phyloP scores from a whole-genome alignment of 495 filamentous ascomycete species.

The Ramalina intermedia region DNA sequence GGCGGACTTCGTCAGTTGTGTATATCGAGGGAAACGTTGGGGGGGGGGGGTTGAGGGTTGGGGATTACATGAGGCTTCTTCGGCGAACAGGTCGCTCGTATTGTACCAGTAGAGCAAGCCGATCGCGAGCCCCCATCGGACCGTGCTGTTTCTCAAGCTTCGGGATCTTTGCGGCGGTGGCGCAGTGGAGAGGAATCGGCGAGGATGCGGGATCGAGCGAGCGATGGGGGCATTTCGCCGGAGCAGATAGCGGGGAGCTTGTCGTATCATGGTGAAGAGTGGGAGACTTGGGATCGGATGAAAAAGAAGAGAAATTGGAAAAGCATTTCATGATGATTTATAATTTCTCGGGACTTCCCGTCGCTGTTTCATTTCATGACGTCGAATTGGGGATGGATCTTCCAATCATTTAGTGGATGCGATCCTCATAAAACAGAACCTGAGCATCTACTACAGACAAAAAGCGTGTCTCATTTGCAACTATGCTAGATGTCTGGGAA shows the following conservation, averaged over 20 bases:
- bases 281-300: background rate
- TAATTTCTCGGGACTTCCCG: background rate
- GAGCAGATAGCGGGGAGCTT: constrained; percentile 7
- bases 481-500: constrained; percentile 17
- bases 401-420: background rate
- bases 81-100: constrained; percentile 72
- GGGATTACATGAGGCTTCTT: constrained; percentile 59
- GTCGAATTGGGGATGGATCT: background rate
- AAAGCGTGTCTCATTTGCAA: background rate
- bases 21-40: background rate
- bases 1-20: background rate
- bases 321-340: too few relatives aligned
- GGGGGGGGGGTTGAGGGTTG: background rate
- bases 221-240: background rate
- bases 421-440: background rate
- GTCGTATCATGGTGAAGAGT: constrained; percentile 10
- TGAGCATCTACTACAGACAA: background rate
- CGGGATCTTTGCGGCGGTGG: constrained; percentile 48
- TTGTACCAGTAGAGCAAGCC: constrained; percentile 86
- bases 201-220: constrained; percentile 16
- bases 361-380: background rate
- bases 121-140: constrained; percentile 60
- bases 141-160: constrained; percentile 66
- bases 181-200: constrained; percentile 60
- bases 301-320: background rate